Evolutionary conservation across 306 rosid species (phyloP).

Genomic region (Lagenaria siceraria): DNA sequence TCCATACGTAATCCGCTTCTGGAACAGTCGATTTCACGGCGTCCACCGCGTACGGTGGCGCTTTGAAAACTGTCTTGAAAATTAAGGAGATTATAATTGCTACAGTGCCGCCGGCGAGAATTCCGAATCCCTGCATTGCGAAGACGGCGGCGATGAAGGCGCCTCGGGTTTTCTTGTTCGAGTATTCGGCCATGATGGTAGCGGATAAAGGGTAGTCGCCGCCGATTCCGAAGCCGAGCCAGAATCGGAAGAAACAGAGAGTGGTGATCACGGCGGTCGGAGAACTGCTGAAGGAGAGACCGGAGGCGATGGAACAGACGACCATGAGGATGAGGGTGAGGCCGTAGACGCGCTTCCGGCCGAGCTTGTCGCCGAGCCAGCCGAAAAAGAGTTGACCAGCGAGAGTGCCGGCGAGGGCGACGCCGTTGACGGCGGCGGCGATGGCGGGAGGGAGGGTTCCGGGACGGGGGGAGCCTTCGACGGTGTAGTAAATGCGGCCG

Average conservation of each 20-base stretch:
- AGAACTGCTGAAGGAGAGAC: slow-evolving; percentile 26
- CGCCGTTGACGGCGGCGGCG: slow-evolving; percentile 33
- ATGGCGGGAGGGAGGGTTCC: slow-evolving; percentile 29
- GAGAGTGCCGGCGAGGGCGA: slow-evolving; percentile 17
- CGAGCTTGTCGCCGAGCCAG: slow-evolving; percentile 36
- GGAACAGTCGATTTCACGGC: slow-evolving; percentile 27
- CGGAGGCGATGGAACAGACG: slow-evolving; percentile 22
- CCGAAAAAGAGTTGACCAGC: not conserved
- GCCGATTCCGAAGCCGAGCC: slow-evolving; percentile 41
- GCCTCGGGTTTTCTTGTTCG: slow-evolving; percentile 42
- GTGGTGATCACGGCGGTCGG: slow-evolving; percentile 21
- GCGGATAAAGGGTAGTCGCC: slow-evolving; percentile 66
- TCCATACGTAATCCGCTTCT: slow-evolving; percentile 45
- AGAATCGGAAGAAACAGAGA: slow-evolving; percentile 36
- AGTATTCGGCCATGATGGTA: slow-evolving; percentile 58
- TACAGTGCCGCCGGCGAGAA: slow-evolving; percentile 39
- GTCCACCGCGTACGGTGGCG: slow-evolving; percentile 7
- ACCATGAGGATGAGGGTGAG: slow-evolving; percentile 37
- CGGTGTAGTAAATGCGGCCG: slow-evolving; percentile 27
- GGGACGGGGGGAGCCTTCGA: slow-evolving; percentile 17
- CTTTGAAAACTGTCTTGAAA: slow-evolving; percentile 17
- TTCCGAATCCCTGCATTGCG: slow-evolving; percentile 74
- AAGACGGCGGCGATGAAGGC: slow-evolving; percentile 15
- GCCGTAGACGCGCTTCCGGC: slow-evolving; percentile 33
- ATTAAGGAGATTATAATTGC: slow-evolving; percentile 30